Evolutionary conservation across 2,329 filamentous ascomycete genomes (phyloP).

Genomic region (Colletotrichum gloeosporioides): DNA sequence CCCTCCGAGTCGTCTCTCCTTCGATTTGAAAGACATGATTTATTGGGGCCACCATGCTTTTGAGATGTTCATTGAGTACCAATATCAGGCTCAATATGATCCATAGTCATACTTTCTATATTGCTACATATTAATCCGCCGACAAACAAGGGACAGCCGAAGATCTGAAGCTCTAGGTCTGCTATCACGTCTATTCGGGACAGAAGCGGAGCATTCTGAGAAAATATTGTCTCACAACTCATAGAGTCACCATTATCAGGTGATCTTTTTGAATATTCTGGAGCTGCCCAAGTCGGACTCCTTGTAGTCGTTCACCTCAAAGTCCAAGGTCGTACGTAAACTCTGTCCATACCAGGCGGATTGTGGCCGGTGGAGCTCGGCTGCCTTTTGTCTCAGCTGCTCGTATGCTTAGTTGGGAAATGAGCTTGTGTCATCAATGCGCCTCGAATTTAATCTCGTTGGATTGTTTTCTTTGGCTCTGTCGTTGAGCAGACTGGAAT

Average conservation of each 20-base stretch:
- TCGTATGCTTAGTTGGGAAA: neutral
- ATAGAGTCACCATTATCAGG: neutral
- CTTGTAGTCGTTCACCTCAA: no score
- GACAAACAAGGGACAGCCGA: no score
- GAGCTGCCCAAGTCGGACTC: neutral
- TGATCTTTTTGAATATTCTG: neutral
- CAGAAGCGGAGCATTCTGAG: neutral
- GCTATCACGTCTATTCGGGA: neutral
- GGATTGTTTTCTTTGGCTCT: neutral
- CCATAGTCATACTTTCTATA: no score
- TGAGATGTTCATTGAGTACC: no score
- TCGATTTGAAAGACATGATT: no score
- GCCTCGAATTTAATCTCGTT: neutral
- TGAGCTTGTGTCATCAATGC: neutral
- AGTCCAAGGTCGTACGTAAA: no score
- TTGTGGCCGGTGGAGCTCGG: neutral
- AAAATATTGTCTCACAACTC: neutral
- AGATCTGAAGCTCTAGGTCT: neutral
- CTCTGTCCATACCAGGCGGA: neutral
- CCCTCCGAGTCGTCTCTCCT: no score
- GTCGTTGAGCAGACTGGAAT: fast-evolving
- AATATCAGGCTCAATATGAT: no score
- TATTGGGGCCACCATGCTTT: no score
- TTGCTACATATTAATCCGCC: no score
- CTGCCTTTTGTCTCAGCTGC: neutral